These are phyloP conservation scores for Pulveroboletus ravenelii DNA, from an alignment of 768 basidiomycete genomes.

Conservation along the genomic window DNA sequence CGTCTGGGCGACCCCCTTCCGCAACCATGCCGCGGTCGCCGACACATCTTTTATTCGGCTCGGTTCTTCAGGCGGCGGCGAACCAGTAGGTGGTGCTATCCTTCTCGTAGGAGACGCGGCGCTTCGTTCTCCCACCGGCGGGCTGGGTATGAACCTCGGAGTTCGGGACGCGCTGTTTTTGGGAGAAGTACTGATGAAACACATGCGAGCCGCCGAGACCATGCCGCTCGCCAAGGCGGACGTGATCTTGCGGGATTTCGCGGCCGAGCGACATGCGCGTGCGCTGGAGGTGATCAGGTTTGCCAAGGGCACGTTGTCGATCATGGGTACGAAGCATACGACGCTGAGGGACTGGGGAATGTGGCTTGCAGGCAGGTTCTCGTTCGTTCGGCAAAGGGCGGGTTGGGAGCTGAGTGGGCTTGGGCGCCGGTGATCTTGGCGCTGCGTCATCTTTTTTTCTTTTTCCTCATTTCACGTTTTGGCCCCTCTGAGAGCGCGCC, in stretches of 20 bases:
- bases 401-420: constrained; percentile 23
- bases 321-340: constrained; percentile 21
- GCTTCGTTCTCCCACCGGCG: constrained; percentile 51
- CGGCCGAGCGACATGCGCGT: constrained; percentile 32
- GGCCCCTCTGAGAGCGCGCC: too few relatives aligned
- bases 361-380: constrained; percentile 18
- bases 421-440: constrained; percentile 3
- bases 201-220: constrained; percentile 21
- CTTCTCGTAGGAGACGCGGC: constrained; percentile 45
- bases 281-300: constrained; percentile 41
- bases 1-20: constrained; percentile 46
- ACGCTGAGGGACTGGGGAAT: constrained; percentile 26
- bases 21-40: constrained; percentile 41
- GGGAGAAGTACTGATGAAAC: constrained; percentile 39
- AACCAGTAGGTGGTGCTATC: constrained; percentile 13
- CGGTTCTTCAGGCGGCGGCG: neutral
- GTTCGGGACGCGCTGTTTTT: constrained; percentile 49
- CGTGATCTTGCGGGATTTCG: constrained; percentile 33
- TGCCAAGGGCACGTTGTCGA: constrained; percentile 33
- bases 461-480: too few relatives aligned
- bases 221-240: constrained; percentile 21
- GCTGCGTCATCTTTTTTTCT: too few relatives aligned
- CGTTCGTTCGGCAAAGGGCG: constrained; percentile 9
- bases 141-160: constrained; percentile 58
- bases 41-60: constrained; percentile 35